Evolutionary conservation across 106 monocot genomes (phyloP).

Genomic region (Acanthochlamys bracteata): DNA sequence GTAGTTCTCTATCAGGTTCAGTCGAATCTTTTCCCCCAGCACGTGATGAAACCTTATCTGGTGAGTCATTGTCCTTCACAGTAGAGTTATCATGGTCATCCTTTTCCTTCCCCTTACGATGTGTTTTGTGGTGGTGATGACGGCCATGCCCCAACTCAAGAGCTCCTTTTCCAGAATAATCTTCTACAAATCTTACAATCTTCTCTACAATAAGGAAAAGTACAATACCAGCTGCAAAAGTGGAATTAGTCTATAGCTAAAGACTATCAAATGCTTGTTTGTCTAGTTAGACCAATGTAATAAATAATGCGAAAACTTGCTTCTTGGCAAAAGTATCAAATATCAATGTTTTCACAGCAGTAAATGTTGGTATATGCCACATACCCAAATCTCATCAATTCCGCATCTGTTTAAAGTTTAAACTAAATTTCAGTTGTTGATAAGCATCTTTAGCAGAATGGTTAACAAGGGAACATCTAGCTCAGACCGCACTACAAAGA

Average conservation of each 20-base stretch:
- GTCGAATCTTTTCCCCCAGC: constrained; percentile 15
- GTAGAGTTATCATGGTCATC: constrained; percentile 14
- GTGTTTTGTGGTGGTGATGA: constrained; percentile 50
- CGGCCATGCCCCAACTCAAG: constrained; percentile 31
- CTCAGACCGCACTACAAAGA: too few relatives aligned
- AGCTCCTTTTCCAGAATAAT: constrained; percentile 34
- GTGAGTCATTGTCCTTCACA: constrained; percentile 6
- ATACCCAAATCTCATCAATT: too few relatives aligned
- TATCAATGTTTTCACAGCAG: too few relatives aligned
- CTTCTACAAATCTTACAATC: constrained; percentile 93
- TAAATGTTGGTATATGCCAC: too few relatives aligned
- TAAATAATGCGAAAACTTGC: too few relatives aligned
- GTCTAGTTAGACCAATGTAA: too few relatives aligned
- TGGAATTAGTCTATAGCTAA: not conserved
- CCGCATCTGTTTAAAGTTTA: too few relatives aligned
- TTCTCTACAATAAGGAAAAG: constrained; percentile 92
- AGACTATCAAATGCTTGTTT: not conserved
- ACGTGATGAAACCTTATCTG: constrained; percentile 7
- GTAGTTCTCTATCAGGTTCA: constrained; percentile 28
- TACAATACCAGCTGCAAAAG: constrained; percentile 73
- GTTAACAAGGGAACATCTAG: too few relatives aligned
- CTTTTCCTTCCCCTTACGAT: constrained; percentile 36
- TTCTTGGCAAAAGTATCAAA: too few relatives aligned
- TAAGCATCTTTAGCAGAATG: too few relatives aligned
- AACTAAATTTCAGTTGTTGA: too few relatives aligned